Percentiles rank a stretch among this genome's conserved stretches.
phyloP scores from a whole-genome alignment of 164 flowering plant genomes.

The Kalanchoe fedtschenkoi region DNA sequence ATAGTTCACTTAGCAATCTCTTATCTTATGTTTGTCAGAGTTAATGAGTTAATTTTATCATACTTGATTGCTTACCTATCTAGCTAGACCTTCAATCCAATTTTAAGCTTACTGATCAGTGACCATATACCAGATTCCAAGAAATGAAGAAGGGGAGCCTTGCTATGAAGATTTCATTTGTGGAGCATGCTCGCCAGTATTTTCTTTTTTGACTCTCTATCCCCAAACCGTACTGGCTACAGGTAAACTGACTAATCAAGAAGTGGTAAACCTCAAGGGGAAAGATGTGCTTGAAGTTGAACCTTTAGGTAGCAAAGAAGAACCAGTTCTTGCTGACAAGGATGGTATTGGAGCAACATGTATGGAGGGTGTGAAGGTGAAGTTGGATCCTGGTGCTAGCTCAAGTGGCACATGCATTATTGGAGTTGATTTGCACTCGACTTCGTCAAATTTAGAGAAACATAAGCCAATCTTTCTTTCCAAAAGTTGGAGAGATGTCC shows the following conservation, averaged over 20 bases:
- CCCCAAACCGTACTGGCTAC: slow-evolving; percentile 47
- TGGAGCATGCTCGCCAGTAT: slow-evolving; percentile 43
- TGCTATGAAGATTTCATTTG: slow-evolving; percentile 87
- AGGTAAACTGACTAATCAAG: slow-evolving; percentile 18
- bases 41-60: background rate
- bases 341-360: slow-evolving; percentile 9
- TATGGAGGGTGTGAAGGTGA: background rate
- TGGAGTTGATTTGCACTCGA: slow-evolving; percentile 29
- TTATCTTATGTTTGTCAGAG: background rate
- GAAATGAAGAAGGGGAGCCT: slow-evolving; percentile 92
- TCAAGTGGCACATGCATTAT: slow-evolving; percentile 31
- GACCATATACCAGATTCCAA: slow-evolving; percentile 54
- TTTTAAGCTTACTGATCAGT: background rate
- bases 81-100: background rate
- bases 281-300: slow-evolving; percentile 24
- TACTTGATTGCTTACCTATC: background rate
- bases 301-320: slow-evolving; percentile 11
- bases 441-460: slow-evolving; percentile 22
- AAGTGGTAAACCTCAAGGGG: slow-evolving; percentile 20
- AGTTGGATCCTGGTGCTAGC: slow-evolving; percentile 5
- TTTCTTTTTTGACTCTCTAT: slow-evolving; percentile 62
- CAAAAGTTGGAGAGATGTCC: slow-evolving; percentile 71
- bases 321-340: slow-evolving; percentile 15
- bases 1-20: background rate
- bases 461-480: slow-evolving; percentile 67